Conservation (phyloP, 192 early-diverging fungal genomes). For the Mortierella alpina region DNA sequence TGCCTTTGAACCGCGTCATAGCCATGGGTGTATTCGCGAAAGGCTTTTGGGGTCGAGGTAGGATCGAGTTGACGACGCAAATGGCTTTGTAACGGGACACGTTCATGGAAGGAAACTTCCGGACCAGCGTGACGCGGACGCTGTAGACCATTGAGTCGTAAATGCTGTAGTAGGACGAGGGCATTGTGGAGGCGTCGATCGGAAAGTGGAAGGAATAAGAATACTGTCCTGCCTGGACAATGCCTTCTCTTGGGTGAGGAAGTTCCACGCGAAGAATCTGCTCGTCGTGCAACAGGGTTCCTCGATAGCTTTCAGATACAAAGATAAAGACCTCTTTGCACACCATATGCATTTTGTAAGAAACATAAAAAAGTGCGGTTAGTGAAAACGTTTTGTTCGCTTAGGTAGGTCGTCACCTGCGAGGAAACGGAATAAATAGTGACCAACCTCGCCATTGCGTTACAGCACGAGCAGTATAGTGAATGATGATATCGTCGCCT, state of each 20-base stretch:
- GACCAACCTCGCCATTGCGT: conserved; percentile 13
- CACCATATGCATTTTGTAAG: no score
- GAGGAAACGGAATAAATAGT: not conserved
- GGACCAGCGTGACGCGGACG: conserved; percentile 11
- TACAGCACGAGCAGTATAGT: conserved; percentile 16
- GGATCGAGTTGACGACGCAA: conserved; percentile 11
- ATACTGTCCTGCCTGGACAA: conserved; percentile 5
- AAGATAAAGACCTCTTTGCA: no score
- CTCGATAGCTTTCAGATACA: no score
- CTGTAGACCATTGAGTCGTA: conserved; percentile 16
- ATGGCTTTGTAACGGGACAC: conserved; percentile 2
- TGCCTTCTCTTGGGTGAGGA: not conserved
- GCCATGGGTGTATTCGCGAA: conserved; percentile 8
- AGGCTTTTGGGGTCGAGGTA: conserved; percentile 1
- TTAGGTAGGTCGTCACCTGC: not conserved
- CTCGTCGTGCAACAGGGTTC: not conserved
- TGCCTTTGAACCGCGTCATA: conserved; percentile 12
- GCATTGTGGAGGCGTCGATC: conserved; percentile 1
- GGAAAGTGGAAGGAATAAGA: conserved; percentile 1
- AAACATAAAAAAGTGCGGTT: no score
- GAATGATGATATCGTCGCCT: conserved; percentile 13
- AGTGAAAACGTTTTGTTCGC: not conserved
- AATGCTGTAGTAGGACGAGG: conserved; percentile 1
- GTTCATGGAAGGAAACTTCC: conserved; percentile 7
- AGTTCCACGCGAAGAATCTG: no score